phyloP scores from a whole-genome alignment of 2,329 filamentous ascomycete genomes.

The Penicillium italicum region DNA sequence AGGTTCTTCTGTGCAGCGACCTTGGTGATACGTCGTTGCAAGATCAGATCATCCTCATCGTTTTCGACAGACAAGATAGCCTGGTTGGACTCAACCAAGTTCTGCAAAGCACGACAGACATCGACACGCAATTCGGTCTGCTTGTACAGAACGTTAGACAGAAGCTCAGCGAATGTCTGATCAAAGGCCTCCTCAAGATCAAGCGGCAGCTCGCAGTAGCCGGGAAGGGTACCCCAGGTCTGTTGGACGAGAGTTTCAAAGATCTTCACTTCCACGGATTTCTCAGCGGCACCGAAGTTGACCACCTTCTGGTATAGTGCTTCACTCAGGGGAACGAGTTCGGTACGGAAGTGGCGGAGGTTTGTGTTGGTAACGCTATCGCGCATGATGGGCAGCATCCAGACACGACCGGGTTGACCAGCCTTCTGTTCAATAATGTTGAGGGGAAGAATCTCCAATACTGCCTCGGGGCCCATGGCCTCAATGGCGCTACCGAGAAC shows the following conservation, averaged over 20 bases:
- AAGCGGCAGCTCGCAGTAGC: constrained; percentile 88
- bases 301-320: constrained; percentile 83
- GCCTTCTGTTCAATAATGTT: constrained; percentile 76
- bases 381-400: constrained; percentile 87
- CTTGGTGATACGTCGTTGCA: constrained; percentile 75
- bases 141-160: constrained; percentile 89
- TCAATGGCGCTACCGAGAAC: constrained; percentile 83
- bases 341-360: constrained; percentile 76
- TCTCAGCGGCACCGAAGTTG: constrained; percentile 75
- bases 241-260: constrained; percentile 96
- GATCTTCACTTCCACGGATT: constrained; percentile 95
- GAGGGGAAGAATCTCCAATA: constrained; percentile 77
- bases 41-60: constrained; percentile 67
- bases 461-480: constrained; percentile 83
- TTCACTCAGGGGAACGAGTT: constrained; percentile 87
- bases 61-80: constrained; percentile 67
- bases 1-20: constrained; percentile 74
- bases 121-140: constrained; percentile 83
- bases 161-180: constrained; percentile 79
- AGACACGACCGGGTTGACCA: constrained; percentile 80
- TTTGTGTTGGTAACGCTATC: constrained; percentile 88
- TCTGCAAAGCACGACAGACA: constrained; percentile 80
- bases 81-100: constrained; percentile 87
- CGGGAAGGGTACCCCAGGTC: constrained; percentile 88
- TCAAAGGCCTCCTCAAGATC: constrained; percentile 77